These are phyloP conservation scores for Kuraishia borneana DNA, from an alignment of 805 yeast species.

Conservation along the genomic window DNA sequence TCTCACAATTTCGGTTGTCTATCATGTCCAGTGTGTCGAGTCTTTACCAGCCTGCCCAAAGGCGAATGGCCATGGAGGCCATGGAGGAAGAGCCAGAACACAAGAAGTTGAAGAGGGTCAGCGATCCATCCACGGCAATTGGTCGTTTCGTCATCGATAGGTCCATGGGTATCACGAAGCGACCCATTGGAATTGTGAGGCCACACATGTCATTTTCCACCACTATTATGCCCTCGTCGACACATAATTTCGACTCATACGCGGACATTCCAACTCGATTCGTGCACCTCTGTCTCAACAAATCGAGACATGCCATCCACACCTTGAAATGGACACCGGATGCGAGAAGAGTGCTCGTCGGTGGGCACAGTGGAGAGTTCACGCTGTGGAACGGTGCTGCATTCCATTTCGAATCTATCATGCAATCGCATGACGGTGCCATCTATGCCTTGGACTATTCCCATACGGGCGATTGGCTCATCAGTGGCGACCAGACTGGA, in stretches of 20 bases:
- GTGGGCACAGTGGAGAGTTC: slow-evolving; percentile 89
- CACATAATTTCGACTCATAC: slow-evolving; percentile 37
- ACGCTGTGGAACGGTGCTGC: slow-evolving; percentile 95
- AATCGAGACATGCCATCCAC: slow-evolving; percentile 83
- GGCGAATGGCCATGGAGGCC: background rate
- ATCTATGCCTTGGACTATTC: slow-evolving; percentile 72
- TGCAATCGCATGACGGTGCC: slow-evolving; percentile 97
- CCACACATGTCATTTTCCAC: slow-evolving; percentile 62
- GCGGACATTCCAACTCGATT: slow-evolving; percentile 69
- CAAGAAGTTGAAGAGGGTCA: slow-evolving; percentile 5
- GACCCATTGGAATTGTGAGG: slow-evolving; percentile 39
- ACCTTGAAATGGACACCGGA: slow-evolving; percentile 96
- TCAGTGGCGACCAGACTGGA: slow-evolving; percentile 92
- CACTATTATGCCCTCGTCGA: slow-evolving; percentile 54
- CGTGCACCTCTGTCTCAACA: slow-evolving; percentile 84
- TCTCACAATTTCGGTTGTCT: too few species aligned
- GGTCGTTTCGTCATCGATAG: slow-evolving; percentile 48
- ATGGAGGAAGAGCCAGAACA: slow-evolving; percentile 2
- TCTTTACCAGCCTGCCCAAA: too few species aligned
- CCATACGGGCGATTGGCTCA: slow-evolving; percentile 87
- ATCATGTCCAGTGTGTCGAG: too few species aligned
- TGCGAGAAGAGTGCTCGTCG: slow-evolving; percentile 82
- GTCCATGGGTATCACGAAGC: slow-evolving; percentile 29
- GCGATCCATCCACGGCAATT: slow-evolving; percentile 69
- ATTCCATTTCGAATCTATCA: slow-evolving; percentile 90